These are phyloP conservation scores for Westerdykella sp. DNA, from an alignment of 2,329 filamentous ascomycete species.

Conservation along the genomic window DNA sequence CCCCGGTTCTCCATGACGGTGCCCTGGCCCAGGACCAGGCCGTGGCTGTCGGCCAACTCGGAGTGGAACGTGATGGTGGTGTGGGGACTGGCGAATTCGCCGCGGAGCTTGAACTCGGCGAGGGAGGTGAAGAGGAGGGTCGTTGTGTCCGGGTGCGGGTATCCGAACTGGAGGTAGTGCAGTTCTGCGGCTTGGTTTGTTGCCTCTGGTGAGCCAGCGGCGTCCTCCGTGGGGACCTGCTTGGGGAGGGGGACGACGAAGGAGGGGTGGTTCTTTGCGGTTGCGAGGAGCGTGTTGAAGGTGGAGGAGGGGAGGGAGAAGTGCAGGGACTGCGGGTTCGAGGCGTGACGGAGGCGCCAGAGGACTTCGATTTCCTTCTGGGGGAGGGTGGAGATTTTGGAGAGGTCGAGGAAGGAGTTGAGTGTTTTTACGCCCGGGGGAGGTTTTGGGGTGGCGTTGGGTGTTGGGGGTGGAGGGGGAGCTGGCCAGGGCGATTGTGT, in stretches of 20 bases:
- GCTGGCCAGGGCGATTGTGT: slow-evolving; percentile 20
- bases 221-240: slow-evolving; percentile 34
- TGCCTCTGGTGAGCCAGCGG: neutral
- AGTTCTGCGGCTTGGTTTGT: slow-evolving; percentile 69
- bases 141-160: slow-evolving; percentile 58
- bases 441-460: slow-evolving; percentile 23
- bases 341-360: slow-evolving; percentile 83
- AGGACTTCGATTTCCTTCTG: slow-evolving; percentile 76
- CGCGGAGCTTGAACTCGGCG: slow-evolving; percentile 84
- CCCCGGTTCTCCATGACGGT: slow-evolving; percentile 69
- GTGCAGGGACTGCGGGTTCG: slow-evolving; percentile 68
- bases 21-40: slow-evolving; percentile 80
- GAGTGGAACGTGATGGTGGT: slow-evolving; percentile 90
- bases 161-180: slow-evolving; percentile 94
- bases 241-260: slow-evolving; percentile 87
- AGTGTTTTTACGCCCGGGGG: slow-evolving; percentile 56
- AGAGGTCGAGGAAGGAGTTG: slow-evolving; percentile 67
- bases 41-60: slow-evolving; percentile 68
- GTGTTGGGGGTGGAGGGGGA: slow-evolving; percentile 23
- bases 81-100: slow-evolving; percentile 84
- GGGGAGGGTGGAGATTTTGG: slow-evolving; percentile 67
- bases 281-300: slow-evolving; percentile 65
- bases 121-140: slow-evolving; percentile 85
- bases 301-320: slow-evolving; percentile 68
- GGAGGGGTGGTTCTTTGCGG: slow-evolving; percentile 70